These are phyloP conservation scores for Rhizophagus prolifer DNA, from an alignment of 192 early-diverging fungal species.

Conservation along the genomic window DNA sequence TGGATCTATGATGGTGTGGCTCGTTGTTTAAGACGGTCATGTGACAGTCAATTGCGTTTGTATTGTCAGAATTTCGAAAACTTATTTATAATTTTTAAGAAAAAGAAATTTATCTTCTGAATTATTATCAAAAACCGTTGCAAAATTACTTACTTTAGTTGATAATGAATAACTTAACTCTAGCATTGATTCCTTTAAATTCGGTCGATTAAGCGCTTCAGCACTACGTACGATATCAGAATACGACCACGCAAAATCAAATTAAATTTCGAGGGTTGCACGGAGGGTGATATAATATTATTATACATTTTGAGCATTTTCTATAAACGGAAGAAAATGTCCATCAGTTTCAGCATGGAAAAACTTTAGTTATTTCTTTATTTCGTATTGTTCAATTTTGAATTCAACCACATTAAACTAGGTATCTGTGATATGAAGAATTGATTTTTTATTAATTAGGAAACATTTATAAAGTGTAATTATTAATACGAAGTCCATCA, in stretches of 20 bases:
- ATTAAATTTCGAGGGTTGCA: too few relatives aligned
- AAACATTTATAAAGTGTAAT: too few relatives aligned
- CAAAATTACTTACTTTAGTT: background rate
- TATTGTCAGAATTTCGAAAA: background rate
- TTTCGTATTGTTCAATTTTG: background rate
- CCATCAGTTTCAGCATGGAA: background rate
- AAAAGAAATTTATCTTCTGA: background rate
- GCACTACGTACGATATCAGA: background rate
- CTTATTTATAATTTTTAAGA: background rate
- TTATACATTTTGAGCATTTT: background rate
- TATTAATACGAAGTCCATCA: too few relatives aligned
- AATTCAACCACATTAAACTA: background rate
- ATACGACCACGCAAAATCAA: background rate
- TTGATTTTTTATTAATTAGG: too few relatives aligned
- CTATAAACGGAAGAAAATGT: conserved; percentile 18
- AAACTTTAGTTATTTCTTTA: conserved; percentile 8
- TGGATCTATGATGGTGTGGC: too few relatives aligned
- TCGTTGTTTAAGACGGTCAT: too few relatives aligned
- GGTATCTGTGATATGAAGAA: too few relatives aligned
- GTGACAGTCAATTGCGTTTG: too few relatives aligned
- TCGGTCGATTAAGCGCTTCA: background rate
- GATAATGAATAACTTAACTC: background rate
- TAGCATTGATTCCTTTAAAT: background rate
- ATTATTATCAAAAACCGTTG: background rate
- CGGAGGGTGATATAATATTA: background rate